Evolutionary conservation across 345 rosid genomes (phyloP).

Genomic region (Dipteronia dyeriana): DNA sequence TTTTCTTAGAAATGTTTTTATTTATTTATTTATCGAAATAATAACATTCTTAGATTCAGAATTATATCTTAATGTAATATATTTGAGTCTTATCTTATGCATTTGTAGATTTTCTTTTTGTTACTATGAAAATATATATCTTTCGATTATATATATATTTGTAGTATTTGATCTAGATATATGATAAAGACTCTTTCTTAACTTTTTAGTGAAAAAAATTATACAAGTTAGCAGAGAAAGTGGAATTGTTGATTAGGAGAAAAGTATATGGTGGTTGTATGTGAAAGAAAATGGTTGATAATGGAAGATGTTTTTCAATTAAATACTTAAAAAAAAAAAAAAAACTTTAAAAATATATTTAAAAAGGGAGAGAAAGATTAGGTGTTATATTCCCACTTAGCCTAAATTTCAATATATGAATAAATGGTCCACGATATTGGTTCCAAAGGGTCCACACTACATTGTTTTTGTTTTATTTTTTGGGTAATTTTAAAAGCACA

Average conservation of each 20-base stretch:
- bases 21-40: too few species aligned
- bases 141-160: too few species aligned
- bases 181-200: too few species aligned
- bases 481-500: not conserved
- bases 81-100: too few species aligned
- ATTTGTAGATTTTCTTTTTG: too few species aligned
- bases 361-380: not conserved
- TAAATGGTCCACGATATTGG: slow-evolving; percentile 19
- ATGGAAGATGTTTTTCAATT: not conserved
- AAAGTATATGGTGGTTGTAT: not conserved
- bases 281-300: not conserved
- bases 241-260: not conserved
- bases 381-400: slow-evolving; percentile 15
- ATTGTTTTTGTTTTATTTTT: not conserved
- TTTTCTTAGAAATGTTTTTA: too few species aligned
- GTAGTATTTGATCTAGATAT: too few species aligned
- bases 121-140: too few species aligned
- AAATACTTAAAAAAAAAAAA: not conserved
- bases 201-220: too few species aligned
- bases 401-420: not conserved
- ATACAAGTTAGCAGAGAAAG: not conserved
- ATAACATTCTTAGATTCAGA: too few species aligned
- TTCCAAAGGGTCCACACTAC: not conserved
- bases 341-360: not conserved
- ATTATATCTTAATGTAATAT: too few species aligned